A percentile compares a stretch with the other conserved stretches of the same genome.
Evolutionary conservation across 2,329 filamentous ascomycete genomes (phyloP).

Genomic region (Epichloe sp.): DNA sequence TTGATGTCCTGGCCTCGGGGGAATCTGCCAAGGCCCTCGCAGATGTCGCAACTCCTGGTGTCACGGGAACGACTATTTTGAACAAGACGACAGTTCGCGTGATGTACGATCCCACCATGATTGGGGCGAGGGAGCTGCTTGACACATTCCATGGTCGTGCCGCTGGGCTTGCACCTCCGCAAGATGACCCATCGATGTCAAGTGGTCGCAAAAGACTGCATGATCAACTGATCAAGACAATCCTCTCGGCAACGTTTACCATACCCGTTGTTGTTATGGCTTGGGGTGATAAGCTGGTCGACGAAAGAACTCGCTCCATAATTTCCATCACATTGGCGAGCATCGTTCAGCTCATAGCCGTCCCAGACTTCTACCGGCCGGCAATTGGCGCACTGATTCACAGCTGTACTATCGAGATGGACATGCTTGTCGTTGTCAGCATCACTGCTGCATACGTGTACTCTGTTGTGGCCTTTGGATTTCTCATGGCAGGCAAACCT

Average conservation of each 20-base stretch:
- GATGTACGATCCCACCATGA: slow-evolving; percentile 19
- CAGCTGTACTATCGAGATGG: slow-evolving; percentile 37
- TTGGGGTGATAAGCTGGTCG: slow-evolving; percentile 15
- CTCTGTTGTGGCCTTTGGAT: slow-evolving; percentile 27
- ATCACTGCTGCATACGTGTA: slow-evolving; percentile 40
- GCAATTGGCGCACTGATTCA: slow-evolving; percentile 35
- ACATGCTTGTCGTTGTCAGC: slow-evolving; percentile 41
- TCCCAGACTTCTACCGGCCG: slow-evolving; percentile 34
- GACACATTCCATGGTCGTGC: slow-evolving; percentile 7
- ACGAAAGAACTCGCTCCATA: slow-evolving; percentile 11
- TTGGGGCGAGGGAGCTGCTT: slow-evolving; percentile 20
- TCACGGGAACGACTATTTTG: slow-evolving; percentile 14
- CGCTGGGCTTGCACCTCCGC: slow-evolving; percentile 18
- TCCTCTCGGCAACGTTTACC: slow-evolving; percentile 17
- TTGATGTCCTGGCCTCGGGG: slow-evolving; percentile 16
- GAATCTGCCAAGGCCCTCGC: slow-evolving; percentile 11
- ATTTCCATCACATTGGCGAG: slow-evolving; percentile 33
- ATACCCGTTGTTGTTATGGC: slow-evolving; percentile 21
- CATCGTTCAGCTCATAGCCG: slow-evolving; percentile 35
- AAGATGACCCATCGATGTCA: slow-evolving; percentile 19
- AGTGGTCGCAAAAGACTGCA: slow-evolving; percentile 17
- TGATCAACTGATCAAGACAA: slow-evolving; percentile 20
- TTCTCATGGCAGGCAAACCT: slow-evolving; percentile 18
- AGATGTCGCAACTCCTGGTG: slow-evolving; percentile 11
- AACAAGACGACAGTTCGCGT: slow-evolving; percentile 20